Evolutionary conservation across 495 filamentous ascomycete genomes (phyloP), one percentile per base, ranked within the genome.

Genomic region (Lichenothelia convexa): DNA sequence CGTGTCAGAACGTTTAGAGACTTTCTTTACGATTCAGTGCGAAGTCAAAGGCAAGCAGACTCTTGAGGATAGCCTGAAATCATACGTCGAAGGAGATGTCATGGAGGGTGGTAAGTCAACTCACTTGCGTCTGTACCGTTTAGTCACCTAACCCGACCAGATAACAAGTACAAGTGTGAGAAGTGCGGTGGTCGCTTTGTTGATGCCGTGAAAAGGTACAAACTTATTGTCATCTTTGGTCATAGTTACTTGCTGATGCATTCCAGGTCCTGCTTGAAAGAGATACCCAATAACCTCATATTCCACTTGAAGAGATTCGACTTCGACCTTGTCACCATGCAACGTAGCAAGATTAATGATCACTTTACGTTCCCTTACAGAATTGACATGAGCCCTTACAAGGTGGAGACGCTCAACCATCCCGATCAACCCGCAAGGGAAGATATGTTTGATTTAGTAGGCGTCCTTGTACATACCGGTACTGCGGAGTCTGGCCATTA

Each of bases 101-200:
- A 89, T 95, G 86, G 84, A 91, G 67, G 89, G 89, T 47, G 76
- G 75, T 78, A 38, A 35, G 70, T 61, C 18, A 30, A 40, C n/a
- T 31, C 13, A 17, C 33, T 32, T 40, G 37, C 13, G 19, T 26
- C n/a, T n/a, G n/a, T n/a, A n/a, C n/a, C n/a, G n/a, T n/a, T n/a
- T n/a, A n/a, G n/a, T n/a, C n/a, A 23, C 55, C 48, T 46, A 30
- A 45, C 29, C 21, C 21, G 40, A 21, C 3, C 39, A 78, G 80
- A 93, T 43, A 95, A 99, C 57, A 93, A 93, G 55, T 99, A 99
- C 62, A 89, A 85, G 36, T 99, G 89, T 60, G 82, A 84, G 3
- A 78, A 72, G 3, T 99, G 89, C 54, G 78, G 78, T 29, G 75
- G 73, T 21, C 85, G 89, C 15, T 45, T 56, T 51, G 87, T 95